Conservation (phyloP, 768 basidiomycete species). For the Calocera viscosa region DNA sequence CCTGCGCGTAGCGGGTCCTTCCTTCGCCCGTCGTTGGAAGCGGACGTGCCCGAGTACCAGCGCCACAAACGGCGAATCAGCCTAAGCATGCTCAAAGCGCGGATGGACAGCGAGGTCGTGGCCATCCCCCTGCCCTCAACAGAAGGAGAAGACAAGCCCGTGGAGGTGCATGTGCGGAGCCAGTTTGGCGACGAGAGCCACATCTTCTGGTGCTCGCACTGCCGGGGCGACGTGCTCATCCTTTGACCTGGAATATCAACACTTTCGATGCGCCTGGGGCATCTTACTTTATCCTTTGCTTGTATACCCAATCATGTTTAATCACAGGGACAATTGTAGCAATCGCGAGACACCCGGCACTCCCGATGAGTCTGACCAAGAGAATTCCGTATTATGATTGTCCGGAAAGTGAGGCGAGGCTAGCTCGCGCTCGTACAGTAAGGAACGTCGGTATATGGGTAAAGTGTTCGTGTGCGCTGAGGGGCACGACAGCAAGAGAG, state of each 20-base stretch:
- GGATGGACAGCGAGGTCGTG: conserved; percentile 70
- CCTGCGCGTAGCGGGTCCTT: conserved; percentile 25
- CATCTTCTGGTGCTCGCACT: conserved; percentile 80
- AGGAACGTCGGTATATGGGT: not conserved
- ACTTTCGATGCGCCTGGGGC: not conserved
- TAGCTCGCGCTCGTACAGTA: conserved; percentile 6
- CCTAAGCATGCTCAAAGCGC: conserved; percentile 78
- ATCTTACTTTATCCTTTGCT: conserved; percentile 1
- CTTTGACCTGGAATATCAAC: conserved; percentile 30
- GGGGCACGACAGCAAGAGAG: not conserved
- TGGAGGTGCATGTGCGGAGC: conserved; percentile 33
- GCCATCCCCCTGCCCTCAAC: conserved; percentile 27
- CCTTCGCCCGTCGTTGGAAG: conserved; percentile 47
- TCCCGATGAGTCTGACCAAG: too few species aligned
- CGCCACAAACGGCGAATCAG: conserved; percentile 72
- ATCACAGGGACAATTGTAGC: conserved; percentile 8
- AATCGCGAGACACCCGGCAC: too few species aligned
- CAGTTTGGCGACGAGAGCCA: conserved; percentile 82
- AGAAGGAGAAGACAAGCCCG: conserved; percentile 18
- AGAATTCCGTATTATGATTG: conserved; percentile 6
- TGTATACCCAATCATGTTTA: not conserved
- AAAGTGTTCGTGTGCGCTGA: not conserved
- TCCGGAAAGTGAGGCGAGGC: not conserved
- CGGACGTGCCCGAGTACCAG: conserved; percentile 58
- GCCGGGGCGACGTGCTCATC: conserved; percentile 69